Conservation (phyloP, 108 stramenopile genomes). For the Aurantiochytrium sp. region DNA sequence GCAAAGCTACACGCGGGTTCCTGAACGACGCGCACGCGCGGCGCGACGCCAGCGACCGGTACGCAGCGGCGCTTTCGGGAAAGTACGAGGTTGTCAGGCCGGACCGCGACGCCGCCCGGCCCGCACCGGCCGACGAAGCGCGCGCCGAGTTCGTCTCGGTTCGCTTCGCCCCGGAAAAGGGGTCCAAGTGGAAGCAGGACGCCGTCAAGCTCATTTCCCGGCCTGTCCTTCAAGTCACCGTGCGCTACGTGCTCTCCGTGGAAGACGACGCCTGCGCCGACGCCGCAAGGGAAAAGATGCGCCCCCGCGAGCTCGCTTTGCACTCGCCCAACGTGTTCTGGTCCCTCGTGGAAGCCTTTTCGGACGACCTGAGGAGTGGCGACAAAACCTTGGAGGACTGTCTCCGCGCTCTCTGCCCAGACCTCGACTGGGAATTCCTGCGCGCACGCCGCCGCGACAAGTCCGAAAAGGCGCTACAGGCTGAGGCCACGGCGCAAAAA, state of each 20-base stretch:
- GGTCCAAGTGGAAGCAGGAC: background rate
- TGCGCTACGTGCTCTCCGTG: background rate
- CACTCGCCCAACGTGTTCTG: background rate
- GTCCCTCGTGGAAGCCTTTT: background rate
- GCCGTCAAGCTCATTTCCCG: background rate
- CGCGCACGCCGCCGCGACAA: background rate
- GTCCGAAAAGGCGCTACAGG: conserved; percentile 10
- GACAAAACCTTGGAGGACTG: background rate
- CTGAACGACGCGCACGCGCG: background rate
- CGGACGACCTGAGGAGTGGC: background rate
- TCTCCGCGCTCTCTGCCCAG: background rate
- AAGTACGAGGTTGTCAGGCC: background rate
- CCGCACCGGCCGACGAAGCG: background rate
- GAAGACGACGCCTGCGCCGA: background rate
- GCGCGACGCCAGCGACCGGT: conserved; percentile 11
- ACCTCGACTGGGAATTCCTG: background rate
- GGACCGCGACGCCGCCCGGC: background rate
- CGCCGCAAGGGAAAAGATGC: background rate
- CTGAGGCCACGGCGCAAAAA: background rate
- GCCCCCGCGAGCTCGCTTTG: conserved; percentile 10
- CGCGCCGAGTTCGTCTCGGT: background rate
- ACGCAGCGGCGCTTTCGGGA: background rate
- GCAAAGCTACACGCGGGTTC: background rate
- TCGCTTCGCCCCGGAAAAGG: background rate
- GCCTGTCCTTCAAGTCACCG: background rate